Evolutionary conservation across 2,329 filamentous ascomycete species (phyloP).

Genomic region (Alternaria solani): DNA sequence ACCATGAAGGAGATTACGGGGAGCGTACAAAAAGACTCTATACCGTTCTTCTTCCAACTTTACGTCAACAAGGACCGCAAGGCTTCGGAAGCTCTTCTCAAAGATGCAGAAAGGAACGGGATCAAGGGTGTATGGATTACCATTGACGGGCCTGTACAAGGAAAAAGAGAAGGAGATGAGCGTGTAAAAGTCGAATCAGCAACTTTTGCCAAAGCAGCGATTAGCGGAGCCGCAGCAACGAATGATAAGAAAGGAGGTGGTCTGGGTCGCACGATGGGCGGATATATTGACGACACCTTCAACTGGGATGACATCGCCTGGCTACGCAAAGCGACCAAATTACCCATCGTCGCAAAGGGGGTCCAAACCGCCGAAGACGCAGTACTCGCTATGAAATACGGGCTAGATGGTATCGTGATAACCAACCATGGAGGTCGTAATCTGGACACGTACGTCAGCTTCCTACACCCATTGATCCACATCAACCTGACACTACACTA

Average conservation of each 20-base stretch:
- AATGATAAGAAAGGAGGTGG: conserved; percentile 65
- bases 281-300: conserved; percentile 54
- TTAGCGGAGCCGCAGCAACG: conserved; percentile 58
- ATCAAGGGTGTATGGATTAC: conserved; percentile 34
- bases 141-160: conserved; percentile 35
- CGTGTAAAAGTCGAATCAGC: conserved; percentile 40
- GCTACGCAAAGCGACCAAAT: conserved; percentile 42
- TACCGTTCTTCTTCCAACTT: conserved; percentile 37
- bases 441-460: background rate
- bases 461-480: background rate
- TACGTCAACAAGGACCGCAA: conserved; percentile 35
- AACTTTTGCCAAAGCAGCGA: conserved; percentile 40
- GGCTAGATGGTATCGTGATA: conserved; percentile 14
- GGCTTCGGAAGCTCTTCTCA: conserved; percentile 20
- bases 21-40: conserved; percentile 6
- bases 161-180: conserved; percentile 38
- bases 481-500: background rate
- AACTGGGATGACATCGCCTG: conserved; percentile 50
- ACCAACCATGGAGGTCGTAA: background rate
- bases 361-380: background rate
- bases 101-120: conserved; percentile 25
- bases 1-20: conserved; percentile 32
- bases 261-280: conserved; percentile 65
- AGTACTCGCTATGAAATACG: background rate
- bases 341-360: conserved; percentile 37